These are phyloP conservation scores for Piper betle DNA, from an alignment of 164 flowering plant genomes.

Conservation along the genomic window DNA sequence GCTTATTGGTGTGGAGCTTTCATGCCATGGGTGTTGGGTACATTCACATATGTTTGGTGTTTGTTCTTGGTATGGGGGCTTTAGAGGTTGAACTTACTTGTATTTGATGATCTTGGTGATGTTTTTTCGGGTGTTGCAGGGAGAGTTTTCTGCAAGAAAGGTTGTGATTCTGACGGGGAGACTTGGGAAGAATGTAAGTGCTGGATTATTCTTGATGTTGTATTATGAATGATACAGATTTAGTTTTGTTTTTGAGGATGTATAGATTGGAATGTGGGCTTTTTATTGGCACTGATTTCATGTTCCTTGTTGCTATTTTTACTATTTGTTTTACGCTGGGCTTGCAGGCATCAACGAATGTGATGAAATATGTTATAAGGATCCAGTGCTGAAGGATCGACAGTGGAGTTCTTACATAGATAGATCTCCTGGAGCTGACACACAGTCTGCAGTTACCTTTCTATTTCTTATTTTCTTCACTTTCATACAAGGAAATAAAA, in stretches of 20 bases:
- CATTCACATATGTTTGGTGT: neutral
- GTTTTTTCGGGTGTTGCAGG: constrained; percentile 30
- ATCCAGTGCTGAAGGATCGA: constrained; percentile 79
- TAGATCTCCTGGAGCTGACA: constrained; percentile 83
- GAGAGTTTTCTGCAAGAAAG: constrained; percentile 95
- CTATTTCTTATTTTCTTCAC: constrained; percentile 1
- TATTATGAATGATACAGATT: too few relatives aligned
- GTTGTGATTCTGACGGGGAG: constrained; percentile 71
- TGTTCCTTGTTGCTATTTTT: neutral
- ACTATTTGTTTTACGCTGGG: neutral
- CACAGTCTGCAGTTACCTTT: constrained; percentile 47
- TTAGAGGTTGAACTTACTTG: neutral
- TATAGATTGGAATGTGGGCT: too few relatives aligned
- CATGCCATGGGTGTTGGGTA: neutral
- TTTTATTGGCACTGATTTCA: too few relatives aligned
- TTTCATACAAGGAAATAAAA: neutral
- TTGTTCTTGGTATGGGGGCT: neutral
- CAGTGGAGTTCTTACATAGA: constrained; percentile 95
- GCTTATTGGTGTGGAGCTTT: neutral
- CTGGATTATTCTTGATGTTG: neutral
- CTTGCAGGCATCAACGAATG: constrained; percentile 54
- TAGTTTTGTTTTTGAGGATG: too few relatives aligned
- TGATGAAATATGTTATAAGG: constrained; percentile 81
- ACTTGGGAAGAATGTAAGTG: constrained; percentile 90
- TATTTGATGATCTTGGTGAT: constrained; percentile 3